A percentile compares a stretch with the other conserved stretches of the same genome.
These are phyloP conservation scores for Coemansia asiatica DNA, from an alignment of 192 early-diverging fungal genomes.

Conservation along the genomic window DNA sequence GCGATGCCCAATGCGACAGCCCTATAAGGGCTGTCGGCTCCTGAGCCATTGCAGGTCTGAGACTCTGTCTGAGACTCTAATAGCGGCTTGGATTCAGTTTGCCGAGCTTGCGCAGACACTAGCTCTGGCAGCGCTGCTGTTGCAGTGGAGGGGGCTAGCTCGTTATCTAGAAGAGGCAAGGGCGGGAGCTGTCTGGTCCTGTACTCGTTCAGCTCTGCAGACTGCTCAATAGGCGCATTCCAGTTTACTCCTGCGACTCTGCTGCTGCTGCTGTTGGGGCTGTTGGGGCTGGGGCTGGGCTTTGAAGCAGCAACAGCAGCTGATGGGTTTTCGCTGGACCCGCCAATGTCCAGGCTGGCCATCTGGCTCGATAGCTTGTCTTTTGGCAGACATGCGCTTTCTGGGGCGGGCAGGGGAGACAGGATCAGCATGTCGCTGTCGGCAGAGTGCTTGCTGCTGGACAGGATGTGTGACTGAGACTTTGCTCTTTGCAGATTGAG, in stretches of 20 bases:
- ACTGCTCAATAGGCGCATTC: neutral
- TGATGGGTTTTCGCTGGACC: neutral
- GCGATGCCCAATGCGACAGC: conserved; percentile 12
- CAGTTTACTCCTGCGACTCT: neutral
- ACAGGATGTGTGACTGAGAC: neutral
- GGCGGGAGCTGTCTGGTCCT: conserved; percentile 24
- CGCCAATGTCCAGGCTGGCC: neutral
- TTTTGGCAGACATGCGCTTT: neutral
- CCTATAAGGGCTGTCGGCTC: conserved; percentile 6
- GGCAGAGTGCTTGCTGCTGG: neutral
- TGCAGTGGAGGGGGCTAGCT: neutral
- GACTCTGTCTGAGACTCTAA: neutral
- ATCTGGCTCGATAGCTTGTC: neutral
- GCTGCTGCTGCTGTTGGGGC: neutral
- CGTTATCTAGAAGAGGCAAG: conserved; percentile 5
- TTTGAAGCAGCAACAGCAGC: neutral
- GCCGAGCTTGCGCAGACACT: neutral
- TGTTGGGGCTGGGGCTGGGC: neutral
- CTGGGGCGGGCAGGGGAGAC: neutral
- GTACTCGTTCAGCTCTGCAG: conserved; percentile 15
- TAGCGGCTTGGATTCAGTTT: no score
- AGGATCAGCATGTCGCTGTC: neutral
- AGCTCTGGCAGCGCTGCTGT: neutral
- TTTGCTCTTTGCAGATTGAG: conserved; percentile 6
- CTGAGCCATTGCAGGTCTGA: neutral